Evolutionary conservation across 208 protist species (phyloP), one percentile per base, ranked within the genome.

Genomic region (Trypanosoma platydactyli): DNA sequence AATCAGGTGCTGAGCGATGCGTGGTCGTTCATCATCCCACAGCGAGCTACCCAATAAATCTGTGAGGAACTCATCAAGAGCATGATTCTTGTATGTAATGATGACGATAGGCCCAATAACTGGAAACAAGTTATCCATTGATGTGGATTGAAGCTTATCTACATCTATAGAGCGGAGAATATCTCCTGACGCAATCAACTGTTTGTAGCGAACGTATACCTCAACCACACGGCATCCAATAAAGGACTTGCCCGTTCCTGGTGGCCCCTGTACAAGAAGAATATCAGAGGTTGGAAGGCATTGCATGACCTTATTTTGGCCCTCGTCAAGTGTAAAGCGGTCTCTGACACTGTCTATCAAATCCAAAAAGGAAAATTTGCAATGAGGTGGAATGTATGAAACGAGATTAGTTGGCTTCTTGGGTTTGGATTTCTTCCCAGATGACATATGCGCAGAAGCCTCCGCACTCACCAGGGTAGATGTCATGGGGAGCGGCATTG

Each of bases 31-130:
- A 53, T 72, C 62, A 45, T 84, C 73, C 88, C 91, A 96, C 33
- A 94, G 71, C 7, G 79, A 73, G 56, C 76, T 81, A 24, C 87
- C 63, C 16, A 96, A 79, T 44, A 96, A 65, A 54, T 96, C 91
- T 0, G 92, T 71, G 24, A 96, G 86, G 56, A 96, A 96, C 74
- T 97, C 90, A 66, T 98, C 96, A 20, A 98, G 77, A n/a, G 96
- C 94, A 70, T 98, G 96, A 71, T 98, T 98, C 61, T 97, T 98
- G 75, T 94, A 97, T 63, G 93, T 98, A 67, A 97, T 91, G 25
- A 95, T 81, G 12, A 98, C 85, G 30, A 98, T 89, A 41, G 92
- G 93, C 0, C 88, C 86, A 24, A 92, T 80, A 20, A 13, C 75
- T n/a, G 88, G 89, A 48, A 93, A 73, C 64, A 95, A 66, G 18